Percentiles rank a stretch among this genome's conserved stretches.
These are phyloP conservation scores for Trypanosoma congolense DNA, from an alignment of 208 protist genomes.

Conservation along the genomic window DNA sequence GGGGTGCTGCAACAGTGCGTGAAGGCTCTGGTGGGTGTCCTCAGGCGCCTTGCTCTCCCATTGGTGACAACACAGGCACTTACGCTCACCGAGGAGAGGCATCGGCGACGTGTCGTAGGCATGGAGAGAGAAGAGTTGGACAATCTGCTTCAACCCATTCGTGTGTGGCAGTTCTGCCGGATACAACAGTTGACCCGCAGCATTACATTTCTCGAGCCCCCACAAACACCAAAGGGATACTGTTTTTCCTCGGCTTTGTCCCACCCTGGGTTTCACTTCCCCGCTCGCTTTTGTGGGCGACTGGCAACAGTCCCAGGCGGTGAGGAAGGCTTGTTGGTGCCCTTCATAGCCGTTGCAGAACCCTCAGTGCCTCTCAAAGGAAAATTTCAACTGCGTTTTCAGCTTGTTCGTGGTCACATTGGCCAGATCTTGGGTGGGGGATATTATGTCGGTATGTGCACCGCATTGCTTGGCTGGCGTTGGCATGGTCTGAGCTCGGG, in stretches of 20 bases:
- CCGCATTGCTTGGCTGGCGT: conserved; percentile 57
- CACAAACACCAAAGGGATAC: conserved; percentile 48
- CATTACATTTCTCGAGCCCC: conserved; percentile 29
- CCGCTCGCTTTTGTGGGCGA: conserved; percentile 66
- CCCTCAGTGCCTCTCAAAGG: conserved; percentile 52
- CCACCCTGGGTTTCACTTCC: conserved; percentile 64
- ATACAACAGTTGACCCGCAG: conserved; percentile 37
- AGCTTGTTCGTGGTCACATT: conserved; percentile 75
- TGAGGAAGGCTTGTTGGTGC: conserved; percentile 45
- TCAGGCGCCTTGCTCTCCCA: conserved; percentile 49
- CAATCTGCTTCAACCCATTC: conserved; percentile 70
- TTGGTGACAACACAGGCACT: conserved; percentile 76
- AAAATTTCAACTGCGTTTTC: conserved; percentile 69
- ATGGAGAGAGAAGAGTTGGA: conserved; percentile 82
- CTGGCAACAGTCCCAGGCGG: conserved; percentile 72
- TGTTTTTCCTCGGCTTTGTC: conserved; percentile 70
- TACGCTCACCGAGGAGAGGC: conserved; percentile 43
- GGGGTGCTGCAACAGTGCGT: conserved; percentile 61
- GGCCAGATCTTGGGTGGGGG: conserved; percentile 88
- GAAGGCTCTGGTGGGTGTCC: conserved; percentile 51
- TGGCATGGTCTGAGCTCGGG: conserved; percentile 60
- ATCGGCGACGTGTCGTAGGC: conserved; percentile 54
- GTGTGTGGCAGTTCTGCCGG: conserved; percentile 48
- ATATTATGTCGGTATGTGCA: conserved; percentile 88
- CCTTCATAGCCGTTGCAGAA: conserved; percentile 88